Evolutionary conservation across 2,329 filamentous ascomycete species (phyloP), one percentile per base, ranked within the genome.

Genomic region (Shiraia bambusicola): DNA sequence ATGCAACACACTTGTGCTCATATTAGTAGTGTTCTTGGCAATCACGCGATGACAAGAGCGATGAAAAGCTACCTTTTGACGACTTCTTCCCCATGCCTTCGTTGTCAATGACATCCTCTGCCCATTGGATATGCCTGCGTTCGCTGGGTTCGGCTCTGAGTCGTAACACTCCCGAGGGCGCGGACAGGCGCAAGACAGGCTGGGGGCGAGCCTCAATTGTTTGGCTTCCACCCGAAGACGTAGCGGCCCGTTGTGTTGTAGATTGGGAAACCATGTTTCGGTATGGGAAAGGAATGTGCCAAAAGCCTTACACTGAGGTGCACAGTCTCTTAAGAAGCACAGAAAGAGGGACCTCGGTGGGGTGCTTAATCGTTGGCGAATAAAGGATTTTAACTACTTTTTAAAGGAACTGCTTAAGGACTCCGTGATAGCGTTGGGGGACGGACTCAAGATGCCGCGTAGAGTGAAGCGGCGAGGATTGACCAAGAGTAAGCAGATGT

Each of bases 11-110:
- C 93, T 95, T 36, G 7, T 11, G 15, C 11, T 3, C 17, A 22
- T 27, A 40, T 51, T 34, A 49, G 34, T 17, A 14, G 31, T 13
- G 14, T 25, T 22, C 19, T 22, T 22, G 19, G 19, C 19, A 22
- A 22, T 28, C 15, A 19, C 15, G 28, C 8, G 16, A 26, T 32
- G 13, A 33, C 13, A 28, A 28, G 11, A 33, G 14, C 6, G 6
- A 7, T n/a, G 9, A 16, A 10, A 13, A 11, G 28, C 16, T 69
- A 92, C 89, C 88, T 81, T 98, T 98, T 13, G 88, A 95, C 52
- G 83, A 92, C 74, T 97, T 98, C 70, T 88, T 87, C 6, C 90
- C 90, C 68, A 97, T 79, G 3, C 89, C 89, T 70, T 98, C 93
- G 63, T 98, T 98, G 71, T 98, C 91, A 2, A 98, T 77, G 6